phyloP scores from a whole-genome alignment of 2,329 filamentous ascomycete genomes.

The Neopestalotiopsis sp. region DNA sequence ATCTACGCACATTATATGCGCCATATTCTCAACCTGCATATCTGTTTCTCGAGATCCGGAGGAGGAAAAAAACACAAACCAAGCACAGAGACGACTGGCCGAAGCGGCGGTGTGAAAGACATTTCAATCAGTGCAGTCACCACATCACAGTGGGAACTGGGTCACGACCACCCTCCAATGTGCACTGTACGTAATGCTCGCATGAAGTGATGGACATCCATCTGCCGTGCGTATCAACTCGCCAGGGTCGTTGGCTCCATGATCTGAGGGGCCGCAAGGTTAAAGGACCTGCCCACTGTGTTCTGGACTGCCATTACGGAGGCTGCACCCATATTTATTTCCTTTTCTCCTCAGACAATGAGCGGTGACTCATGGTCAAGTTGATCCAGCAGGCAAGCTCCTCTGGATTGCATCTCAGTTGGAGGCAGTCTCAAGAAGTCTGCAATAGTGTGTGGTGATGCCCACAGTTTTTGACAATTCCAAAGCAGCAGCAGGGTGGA shows the following conservation, averaged over 20 bases:
- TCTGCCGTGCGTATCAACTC: neutral
- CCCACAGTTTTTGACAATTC: neutral
- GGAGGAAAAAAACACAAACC: neutral
- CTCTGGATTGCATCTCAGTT: neutral
- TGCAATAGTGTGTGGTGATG: neutral
- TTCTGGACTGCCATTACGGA: slow-evolving; percentile 1
- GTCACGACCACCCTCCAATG: neutral
- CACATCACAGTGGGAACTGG: neutral
- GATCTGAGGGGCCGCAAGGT: neutral
- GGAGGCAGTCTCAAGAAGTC: neutral
- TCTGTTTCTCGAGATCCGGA: neutral
- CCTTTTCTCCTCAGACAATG: neutral
- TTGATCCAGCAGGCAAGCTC: neutral
- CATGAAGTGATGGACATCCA: neutral
- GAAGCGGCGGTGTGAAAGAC: neutral
- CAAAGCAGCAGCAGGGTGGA: neutral
- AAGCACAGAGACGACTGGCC: neutral
- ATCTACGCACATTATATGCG: neutral
- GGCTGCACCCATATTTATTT: slow-evolving; percentile 2
- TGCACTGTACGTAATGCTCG: neutral
- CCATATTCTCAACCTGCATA: neutral
- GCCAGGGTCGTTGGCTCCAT: neutral
- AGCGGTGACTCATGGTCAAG: neutral
- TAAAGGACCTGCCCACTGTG: neutral
- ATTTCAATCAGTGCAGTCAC: neutral